A percentile compares a stretch with the other conserved stretches of the same genome.
These are phyloP conservation scores for Ustilago curta DNA, from an alignment of 1,284 basidiomycete genomes.

Conservation along the genomic window DNA sequence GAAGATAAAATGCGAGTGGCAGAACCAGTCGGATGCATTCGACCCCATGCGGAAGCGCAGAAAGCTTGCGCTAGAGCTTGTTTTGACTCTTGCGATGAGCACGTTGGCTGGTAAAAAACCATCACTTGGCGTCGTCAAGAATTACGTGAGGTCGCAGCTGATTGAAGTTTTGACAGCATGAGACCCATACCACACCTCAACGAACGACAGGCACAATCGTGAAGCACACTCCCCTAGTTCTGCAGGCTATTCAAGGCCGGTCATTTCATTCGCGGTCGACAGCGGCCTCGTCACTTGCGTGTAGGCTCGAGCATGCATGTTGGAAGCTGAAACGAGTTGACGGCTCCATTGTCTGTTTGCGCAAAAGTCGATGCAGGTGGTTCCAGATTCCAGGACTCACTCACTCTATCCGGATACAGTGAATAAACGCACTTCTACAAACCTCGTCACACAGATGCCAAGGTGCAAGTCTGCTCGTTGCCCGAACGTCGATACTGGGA, in stretches of 20 bases:
- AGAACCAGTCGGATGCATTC: background rate
- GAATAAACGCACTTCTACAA: background rate
- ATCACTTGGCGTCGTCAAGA: conserved; percentile 3
- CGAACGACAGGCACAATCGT: no score
- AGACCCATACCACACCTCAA: no score
- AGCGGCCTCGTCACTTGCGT: background rate
- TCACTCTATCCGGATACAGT: background rate
- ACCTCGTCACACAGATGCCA: no score
- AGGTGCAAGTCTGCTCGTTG: background rate
- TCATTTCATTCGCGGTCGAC: background rate
- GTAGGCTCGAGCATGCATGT: background rate
- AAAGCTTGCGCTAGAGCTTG: background rate
- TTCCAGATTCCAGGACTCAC: background rate
- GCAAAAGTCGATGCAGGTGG: background rate
- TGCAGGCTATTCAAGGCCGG: background rate
- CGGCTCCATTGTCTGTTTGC: background rate
- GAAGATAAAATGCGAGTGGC: background rate
- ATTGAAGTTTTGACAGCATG: no score
- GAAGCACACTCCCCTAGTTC: background rate
- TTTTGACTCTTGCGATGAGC: background rate
- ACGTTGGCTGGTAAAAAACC: background rate
- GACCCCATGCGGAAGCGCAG: background rate
- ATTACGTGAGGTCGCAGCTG: background rate
- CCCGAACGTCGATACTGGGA: background rate
- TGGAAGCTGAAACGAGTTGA: background rate